phyloP scores from a whole-genome alignment of 331 rosid genomes.

The Stylosanthes scabra region DNA sequence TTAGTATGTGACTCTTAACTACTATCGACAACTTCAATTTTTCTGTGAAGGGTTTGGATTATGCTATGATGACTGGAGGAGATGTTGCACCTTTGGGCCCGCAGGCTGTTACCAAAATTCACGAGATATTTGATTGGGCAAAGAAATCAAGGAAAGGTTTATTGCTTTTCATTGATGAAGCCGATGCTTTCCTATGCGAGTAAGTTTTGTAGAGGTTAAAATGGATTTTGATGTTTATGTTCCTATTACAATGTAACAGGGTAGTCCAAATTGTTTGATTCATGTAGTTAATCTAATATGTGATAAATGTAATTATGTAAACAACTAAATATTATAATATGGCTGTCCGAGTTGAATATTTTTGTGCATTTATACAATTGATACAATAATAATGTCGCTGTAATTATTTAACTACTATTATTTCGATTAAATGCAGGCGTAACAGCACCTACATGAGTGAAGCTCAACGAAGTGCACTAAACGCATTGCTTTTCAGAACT shows the following conservation, averaged over 20 bases:
- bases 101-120: slow-evolving; percentile 97
- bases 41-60: slow-evolving; percentile 86
- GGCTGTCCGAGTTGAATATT: neutral
- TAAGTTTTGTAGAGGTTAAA: slow-evolving; percentile 53
- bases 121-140: slow-evolving; percentile 99
- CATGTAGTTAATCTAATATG: neutral
- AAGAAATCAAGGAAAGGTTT: slow-evolving; percentile 90
- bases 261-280: slow-evolving; percentile 18
- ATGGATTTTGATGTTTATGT: slow-evolving; percentile 13
- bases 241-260: neutral
- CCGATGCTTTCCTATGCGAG: slow-evolving; percentile 99
- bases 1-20: slow-evolving; percentile 9
- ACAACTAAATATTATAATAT: neutral
- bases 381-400: neutral
- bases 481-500: slow-evolving; percentile 95
- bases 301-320: slow-evolving; percentile 18
- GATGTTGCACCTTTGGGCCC: slow-evolving; percentile 97
- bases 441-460: slow-evolving; percentile 94
- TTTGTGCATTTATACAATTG: slow-evolving; percentile 13
- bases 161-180: slow-evolving; percentile 96
- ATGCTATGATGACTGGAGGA: slow-evolving; percentile 99
- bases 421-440: slow-evolving; percentile 67
- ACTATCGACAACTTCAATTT: slow-evolving; percentile 34
- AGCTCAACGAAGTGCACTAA: slow-evolving; percentile 97
- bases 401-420: slow-evolving; percentile 25